Conservation (phyloP, 2,329 filamentous ascomycete species). For the Chrysoporthe cubensis region DNA sequence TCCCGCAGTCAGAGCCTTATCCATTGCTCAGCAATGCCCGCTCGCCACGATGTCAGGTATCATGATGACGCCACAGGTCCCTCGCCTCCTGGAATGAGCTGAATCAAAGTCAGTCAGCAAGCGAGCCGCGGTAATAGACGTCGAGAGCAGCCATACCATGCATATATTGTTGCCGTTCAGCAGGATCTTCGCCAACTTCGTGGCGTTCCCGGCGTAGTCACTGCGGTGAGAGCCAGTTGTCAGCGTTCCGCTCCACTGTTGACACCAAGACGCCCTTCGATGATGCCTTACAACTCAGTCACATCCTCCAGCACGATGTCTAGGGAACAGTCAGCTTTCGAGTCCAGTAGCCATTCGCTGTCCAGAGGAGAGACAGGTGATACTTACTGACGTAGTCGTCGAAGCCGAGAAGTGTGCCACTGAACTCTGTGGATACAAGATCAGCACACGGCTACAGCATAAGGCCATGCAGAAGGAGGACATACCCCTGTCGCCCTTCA, state of each 20-base stretch:
- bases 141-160: slow-evolving; percentile 72
- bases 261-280: not conserved
- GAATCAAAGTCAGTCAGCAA: slow-evolving; percentile 25
- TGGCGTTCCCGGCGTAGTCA: slow-evolving; percentile 87
- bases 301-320: slow-evolving; percentile 99
- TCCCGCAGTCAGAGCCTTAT: not conserved
- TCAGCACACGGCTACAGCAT: not conserved
- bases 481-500: slow-evolving; percentile 97
- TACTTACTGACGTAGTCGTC: slow-evolving; percentile 99
- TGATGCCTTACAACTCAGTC: slow-evolving; percentile 79
- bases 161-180: slow-evolving; percentile 98
- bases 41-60: not conserved
- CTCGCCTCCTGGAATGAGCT: slow-evolving; percentile 81
- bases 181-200: slow-evolving; percentile 90
- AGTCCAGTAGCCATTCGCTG: not conserved
- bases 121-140: not conserved
- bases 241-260: not conserved
- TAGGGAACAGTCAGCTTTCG: slow-evolving; percentile 42
- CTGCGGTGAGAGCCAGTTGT: slow-evolving; percentile 51
- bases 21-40: not conserved
- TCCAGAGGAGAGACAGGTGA: not conserved
- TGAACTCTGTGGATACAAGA: slow-evolving; percentile 72
- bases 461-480: not conserved
- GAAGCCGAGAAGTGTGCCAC: slow-evolving; percentile 90
- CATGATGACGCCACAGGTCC: slow-evolving; percentile 56